phyloP scores from a whole-genome alignment of 371 early-diverging fungal species.

The Mortierella sp. region DNA sequence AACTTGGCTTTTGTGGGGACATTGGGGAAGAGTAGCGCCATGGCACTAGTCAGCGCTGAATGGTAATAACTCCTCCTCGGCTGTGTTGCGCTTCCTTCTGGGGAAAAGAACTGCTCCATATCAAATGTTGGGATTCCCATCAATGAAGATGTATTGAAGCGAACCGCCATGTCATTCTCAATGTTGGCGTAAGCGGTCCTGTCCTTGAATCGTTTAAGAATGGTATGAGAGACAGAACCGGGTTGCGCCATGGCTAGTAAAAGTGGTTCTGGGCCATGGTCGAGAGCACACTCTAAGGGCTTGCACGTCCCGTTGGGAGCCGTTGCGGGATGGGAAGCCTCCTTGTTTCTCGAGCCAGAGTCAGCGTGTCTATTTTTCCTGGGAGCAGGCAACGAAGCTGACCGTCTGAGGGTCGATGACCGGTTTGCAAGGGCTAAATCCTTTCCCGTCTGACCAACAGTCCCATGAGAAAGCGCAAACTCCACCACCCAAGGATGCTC shows the following conservation, averaged over 20 bases:
- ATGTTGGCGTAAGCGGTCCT: conserved; percentile 57
- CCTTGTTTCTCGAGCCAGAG: background rate
- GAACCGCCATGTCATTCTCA: conserved; percentile 54
- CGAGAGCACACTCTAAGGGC: conserved; percentile 20
- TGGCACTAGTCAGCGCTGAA: conserved; percentile 24
- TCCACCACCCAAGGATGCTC: conserved; percentile 56
- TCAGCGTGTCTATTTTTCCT: background rate
- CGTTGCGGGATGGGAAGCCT: conserved; percentile 5
- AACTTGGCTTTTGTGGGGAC: conserved; percentile 36
- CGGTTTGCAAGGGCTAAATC: conserved; percentile 47
- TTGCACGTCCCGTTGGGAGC: background rate
- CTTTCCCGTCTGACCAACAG: conserved; percentile 56
- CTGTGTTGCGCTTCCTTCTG: conserved; percentile 32
- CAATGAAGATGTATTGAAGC: conserved; percentile 49
- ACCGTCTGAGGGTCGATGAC: conserved; percentile 19
- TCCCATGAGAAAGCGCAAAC: conserved; percentile 34
- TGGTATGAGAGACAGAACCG: conserved; percentile 42
- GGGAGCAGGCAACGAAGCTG: conserved; percentile 2
- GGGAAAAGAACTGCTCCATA: conserved; percentile 44
- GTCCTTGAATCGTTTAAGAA: conserved; percentile 33
- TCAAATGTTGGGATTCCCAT: conserved; percentile 53
- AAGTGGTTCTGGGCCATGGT: conserved; percentile 39
- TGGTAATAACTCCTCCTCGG: conserved; percentile 31
- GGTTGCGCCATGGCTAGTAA: conserved; percentile 54
- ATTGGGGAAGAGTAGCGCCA: conserved; percentile 35